Conservation (phyloP, 2,329 filamentous ascomycete genomes). For the Thielaviopsis cerberus region DNA sequence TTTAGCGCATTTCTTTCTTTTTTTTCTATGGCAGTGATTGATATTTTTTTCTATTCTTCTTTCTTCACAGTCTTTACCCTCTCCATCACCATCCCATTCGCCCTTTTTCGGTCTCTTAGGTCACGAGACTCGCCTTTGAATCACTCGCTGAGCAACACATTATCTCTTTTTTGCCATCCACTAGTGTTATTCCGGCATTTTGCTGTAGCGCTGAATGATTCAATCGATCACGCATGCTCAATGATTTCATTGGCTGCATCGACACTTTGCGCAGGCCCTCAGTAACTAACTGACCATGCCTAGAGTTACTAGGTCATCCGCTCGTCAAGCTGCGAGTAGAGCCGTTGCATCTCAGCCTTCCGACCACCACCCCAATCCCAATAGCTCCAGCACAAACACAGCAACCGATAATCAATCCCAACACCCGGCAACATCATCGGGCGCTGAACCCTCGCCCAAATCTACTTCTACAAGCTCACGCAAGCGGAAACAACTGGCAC, state of each 20-base stretch:
- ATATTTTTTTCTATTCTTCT: background rate
- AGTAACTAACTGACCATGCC: slow-evolving; percentile 19
- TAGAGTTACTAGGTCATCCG: slow-evolving; percentile 90
- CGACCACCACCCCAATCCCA: slow-evolving; percentile 5
- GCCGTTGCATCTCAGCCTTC: slow-evolving; percentile 24
- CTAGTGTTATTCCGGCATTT: background rate
- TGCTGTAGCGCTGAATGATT: background rate
- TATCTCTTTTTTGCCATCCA: background rate
- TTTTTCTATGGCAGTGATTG: too few relatives aligned
- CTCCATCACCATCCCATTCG: background rate
- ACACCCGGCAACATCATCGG: slow-evolving; percentile 20
- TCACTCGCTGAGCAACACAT: background rate
- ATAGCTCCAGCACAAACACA: background rate
- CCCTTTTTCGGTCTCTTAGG: background rate
- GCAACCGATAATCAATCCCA: background rate
- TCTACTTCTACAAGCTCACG: slow-evolving; percentile 21
- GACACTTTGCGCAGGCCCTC: background rate
- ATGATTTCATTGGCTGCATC: background rate
- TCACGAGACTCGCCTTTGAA: background rate
- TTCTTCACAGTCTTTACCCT: background rate
- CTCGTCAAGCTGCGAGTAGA: slow-evolving; percentile 64
- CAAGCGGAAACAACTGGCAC: slow-evolving; percentile 17
- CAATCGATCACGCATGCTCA: background rate
- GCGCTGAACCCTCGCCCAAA: slow-evolving; percentile 21
- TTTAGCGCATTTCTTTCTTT: background rate